Evolutionary conservation across 1,284 basidiomycete genomes (phyloP).

Genomic region (Laetiporus sulphureus): DNA sequence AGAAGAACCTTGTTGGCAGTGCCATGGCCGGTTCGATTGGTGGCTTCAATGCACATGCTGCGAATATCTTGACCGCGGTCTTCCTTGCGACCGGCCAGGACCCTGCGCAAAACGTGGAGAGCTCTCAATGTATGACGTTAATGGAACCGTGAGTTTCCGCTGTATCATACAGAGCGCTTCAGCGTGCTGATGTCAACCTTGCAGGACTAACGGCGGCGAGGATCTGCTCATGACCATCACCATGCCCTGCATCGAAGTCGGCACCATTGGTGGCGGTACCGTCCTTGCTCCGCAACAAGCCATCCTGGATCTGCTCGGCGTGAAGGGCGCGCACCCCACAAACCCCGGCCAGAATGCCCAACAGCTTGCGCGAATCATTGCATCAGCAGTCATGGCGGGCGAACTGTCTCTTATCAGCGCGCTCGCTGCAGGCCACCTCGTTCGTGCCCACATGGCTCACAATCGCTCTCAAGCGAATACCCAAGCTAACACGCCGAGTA

Average conservation of each 20-base stretch:
- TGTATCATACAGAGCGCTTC: neutral
- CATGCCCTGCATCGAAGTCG: slow-evolving; percentile 96
- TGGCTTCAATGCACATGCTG: slow-evolving; percentile 98
- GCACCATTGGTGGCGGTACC: slow-evolving; percentile 95
- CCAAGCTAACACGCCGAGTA: slow-evolving; percentile 59
- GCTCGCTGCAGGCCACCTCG: slow-evolving; percentile 87
- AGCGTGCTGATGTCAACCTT: slow-evolving; percentile 6
- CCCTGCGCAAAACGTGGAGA: slow-evolving; percentile 98
- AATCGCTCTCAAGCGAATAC: slow-evolving; percentile 61
- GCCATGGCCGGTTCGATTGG: slow-evolving; percentile 98
- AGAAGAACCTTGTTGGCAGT: slow-evolving; percentile 97
- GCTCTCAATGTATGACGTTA: slow-evolving; percentile 95
- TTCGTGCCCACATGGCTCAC: slow-evolving; percentile 85
- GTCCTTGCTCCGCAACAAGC: slow-evolving; percentile 82
- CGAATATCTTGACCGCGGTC: slow-evolving; percentile 95
- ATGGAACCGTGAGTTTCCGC: slow-evolving; percentile 85
- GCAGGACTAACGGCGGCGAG: slow-evolving; percentile 79
- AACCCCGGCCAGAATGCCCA: slow-evolving; percentile 85
- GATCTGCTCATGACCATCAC: slow-evolving; percentile 90
- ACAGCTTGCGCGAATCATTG: slow-evolving; percentile 81
- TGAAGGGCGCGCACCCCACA: slow-evolving; percentile 80
- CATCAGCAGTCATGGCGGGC: slow-evolving; percentile 90
- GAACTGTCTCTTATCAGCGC: slow-evolving; percentile 87
- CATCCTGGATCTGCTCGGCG: slow-evolving; percentile 90
- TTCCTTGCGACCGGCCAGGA: slow-evolving; percentile 98